Base-by-base conservation (phyloP, 257 asterid genomes). In the Petunia axillaris region DNA sequence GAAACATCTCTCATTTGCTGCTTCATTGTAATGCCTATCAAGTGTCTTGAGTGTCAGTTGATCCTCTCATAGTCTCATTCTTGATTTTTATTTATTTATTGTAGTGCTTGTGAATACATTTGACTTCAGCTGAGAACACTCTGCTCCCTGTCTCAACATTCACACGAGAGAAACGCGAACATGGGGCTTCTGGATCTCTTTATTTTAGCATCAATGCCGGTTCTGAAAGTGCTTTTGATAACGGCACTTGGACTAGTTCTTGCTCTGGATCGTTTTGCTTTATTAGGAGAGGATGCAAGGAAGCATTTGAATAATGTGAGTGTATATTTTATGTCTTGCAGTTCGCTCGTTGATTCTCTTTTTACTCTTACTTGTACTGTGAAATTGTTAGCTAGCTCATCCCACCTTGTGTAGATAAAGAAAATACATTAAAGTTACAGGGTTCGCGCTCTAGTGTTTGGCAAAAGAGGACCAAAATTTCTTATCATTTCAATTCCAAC, bases 181-280 rank as follows among this genome's bases (percentile, higher is more conserved):
- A 93, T 94, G 98, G 89, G 90, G 64, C 16, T 93, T 38, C 60
- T 85, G 83, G 92, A 90, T 82, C 92, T 94, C 15, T 91, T 94
- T 57, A 36, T 86, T 53, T 89, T 93, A 54, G 90, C 98, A 25
- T 83, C 98, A 38, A 87, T 88, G 58, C 98, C 98, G 6, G 94
- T 91, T 66, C 81, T 89, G 76, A 90, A 93, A 85, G 93, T 94
- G 82, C 96, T 94, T 43, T 68, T 93, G 86, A 87, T 91, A 59
- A 91, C 98, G 75, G 98, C 87, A 36, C 85, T 94, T 80, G 98
- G 98, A 52, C 89, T 93, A 0, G 88, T 80, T 88, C 93, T 94
- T 65, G 97, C 98, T 0, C 43, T 84, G 4, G 96, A 94, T 77
- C 77, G 75, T 36, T 62, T 91, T 46, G 70, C 83, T 85, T 81